Evolutionary conservation across 176 grass and related monocot species (phyloP).

Genomic region (Raddia distichophylla): DNA sequence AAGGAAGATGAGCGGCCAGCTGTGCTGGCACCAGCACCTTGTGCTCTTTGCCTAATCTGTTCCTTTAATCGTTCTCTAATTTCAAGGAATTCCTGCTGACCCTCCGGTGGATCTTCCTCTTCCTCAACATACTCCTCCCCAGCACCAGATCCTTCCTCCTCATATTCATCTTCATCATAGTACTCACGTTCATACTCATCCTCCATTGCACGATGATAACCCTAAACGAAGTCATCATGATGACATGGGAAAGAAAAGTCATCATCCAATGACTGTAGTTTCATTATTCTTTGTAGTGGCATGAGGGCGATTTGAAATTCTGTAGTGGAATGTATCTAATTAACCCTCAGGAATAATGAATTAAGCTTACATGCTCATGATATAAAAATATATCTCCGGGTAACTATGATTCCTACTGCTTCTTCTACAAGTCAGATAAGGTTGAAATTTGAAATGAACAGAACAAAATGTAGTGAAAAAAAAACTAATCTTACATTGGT

Average conservation of each 20-base stretch:
- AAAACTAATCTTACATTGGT: conserved; percentile 48
- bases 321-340: too few species aligned
- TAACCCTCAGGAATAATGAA: background rate
- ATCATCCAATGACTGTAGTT: background rate
- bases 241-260: background rate
- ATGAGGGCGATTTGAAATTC: too few species aligned
- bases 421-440: background rate
- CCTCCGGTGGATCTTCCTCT: conserved; percentile 48
- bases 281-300: too few species aligned
- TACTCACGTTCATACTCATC: conserved; percentile 57
- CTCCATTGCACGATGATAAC: conserved; percentile 42
- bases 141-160: conserved; percentile 44
- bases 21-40: conserved; percentile 30
- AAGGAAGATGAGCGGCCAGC: conserved; percentile 43
- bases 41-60: conserved; percentile 48
- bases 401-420: background rate
- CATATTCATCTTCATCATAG: conserved; percentile 56
- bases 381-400: background rate
- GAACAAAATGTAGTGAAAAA: background rate
- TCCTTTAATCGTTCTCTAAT: conserved; percentile 60
- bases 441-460: background rate
- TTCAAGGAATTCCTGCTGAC: conserved; percentile 59
- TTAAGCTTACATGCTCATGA: background rate
- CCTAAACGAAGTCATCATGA: conserved; percentile 18
- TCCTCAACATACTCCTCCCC: conserved; percentile 38